These are phyloP conservation scores for Heterobasidion parviporum DNA, from an alignment of 1,284 basidiomycete genomes.

Conservation along the genomic window DNA sequence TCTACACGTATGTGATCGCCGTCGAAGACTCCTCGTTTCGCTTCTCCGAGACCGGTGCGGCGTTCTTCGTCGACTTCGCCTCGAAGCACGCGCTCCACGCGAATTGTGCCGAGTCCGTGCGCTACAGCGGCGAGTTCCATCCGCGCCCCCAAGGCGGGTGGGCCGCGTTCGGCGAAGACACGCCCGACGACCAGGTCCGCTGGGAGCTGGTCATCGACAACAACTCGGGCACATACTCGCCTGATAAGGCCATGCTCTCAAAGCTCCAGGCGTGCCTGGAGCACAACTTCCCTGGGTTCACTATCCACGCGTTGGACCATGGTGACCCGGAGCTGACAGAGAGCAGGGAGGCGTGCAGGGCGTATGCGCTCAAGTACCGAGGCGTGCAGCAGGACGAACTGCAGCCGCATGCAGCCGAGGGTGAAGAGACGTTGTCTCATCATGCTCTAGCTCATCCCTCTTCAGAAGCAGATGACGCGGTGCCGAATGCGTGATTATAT, in stretches of 20 bases:
- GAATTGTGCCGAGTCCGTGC: constrained; percentile 38
- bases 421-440: constrained; percentile 40
- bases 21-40: constrained; percentile 63
- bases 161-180: constrained; percentile 48
- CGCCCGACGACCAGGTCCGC: constrained; percentile 39
- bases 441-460: constrained; percentile 8
- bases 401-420: constrained; percentile 47
- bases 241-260: constrained; percentile 49
- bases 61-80: constrained; percentile 75
- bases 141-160: constrained; percentile 65
- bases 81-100: constrained; percentile 51
- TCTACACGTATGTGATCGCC: constrained; percentile 72
- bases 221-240: constrained; percentile 69
- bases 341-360: constrained; percentile 57
- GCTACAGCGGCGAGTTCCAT: constrained; percentile 73
- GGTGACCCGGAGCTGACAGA: constrained; percentile 49
- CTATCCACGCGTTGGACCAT: constrained; percentile 44
- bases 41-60: constrained; percentile 73
- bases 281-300: constrained; percentile 62
- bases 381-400: constrained; percentile 51
- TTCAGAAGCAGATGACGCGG: background rate
- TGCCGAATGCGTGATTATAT: background rate
- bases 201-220: constrained; percentile 78
- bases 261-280: constrained; percentile 48
- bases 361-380: constrained; percentile 49